These are phyloP conservation scores for Gossypium lobatum DNA, from an alignment of 441 rosid species.

Conservation along the genomic window DNA sequence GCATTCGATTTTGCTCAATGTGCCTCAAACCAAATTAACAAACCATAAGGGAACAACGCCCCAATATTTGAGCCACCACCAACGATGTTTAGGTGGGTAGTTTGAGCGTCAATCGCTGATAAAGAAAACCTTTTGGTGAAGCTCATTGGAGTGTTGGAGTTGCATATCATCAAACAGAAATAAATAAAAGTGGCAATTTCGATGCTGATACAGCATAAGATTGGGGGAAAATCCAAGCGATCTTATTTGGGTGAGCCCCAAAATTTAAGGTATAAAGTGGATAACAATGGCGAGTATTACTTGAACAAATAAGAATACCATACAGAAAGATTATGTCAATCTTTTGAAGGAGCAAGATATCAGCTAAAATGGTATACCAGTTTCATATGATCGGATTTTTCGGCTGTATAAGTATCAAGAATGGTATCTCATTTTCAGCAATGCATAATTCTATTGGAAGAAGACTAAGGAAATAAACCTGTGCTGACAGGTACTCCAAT, in stretches of 20 bases:
- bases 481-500: not conserved
- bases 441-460: not conserved
- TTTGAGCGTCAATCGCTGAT: not conserved
- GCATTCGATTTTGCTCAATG: not conserved
- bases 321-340: not conserved
- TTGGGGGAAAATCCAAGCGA: not conserved
- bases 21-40: not conserved
- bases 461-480: not conserved
- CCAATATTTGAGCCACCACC: not conserved
- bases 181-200: not conserved
- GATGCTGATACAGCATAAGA: not conserved
- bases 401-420: not conserved
- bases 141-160: not conserved
- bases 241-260: not conserved
- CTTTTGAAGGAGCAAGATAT: not conserved
- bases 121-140: not conserved
- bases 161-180: not conserved
- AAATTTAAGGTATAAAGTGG: not conserved
- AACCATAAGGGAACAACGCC: not conserved
- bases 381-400: not conserved
- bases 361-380: not conserved
- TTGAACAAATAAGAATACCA: not conserved
- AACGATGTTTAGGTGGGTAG: not conserved
- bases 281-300: not conserved
- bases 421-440: not conserved